These are phyloP conservation scores for Alternaria hordeiaustralica DNA, from an alignment of 2,329 filamentous ascomycete species.

Conservation along the genomic window DNA sequence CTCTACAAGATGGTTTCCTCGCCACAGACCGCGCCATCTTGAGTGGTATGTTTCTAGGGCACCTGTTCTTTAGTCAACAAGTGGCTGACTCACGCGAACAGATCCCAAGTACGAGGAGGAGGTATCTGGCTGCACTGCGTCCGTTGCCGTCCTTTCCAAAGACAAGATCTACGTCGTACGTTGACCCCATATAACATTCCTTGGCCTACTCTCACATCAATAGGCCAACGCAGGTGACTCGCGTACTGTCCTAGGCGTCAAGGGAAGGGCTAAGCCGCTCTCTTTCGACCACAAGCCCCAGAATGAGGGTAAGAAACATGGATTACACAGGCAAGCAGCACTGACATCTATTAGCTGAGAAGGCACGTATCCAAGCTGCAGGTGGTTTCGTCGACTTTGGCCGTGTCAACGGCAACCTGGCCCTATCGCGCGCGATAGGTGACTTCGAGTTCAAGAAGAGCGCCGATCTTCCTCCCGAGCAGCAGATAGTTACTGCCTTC, in stretches of 20 bases:
- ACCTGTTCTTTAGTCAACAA: constrained; percentile 4
- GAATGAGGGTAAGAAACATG: constrained; percentile 75
- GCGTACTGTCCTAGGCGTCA: constrained; percentile 91
- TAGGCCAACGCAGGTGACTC: constrained; percentile 98
- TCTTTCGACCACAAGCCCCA: constrained; percentile 99
- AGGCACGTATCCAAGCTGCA: constrained; percentile 91
- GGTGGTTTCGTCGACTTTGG: constrained; percentile 99
- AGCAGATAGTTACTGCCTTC: constrained; percentile 97
- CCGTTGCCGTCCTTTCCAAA: constrained; percentile 84
- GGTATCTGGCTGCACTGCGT: constrained; percentile 96
- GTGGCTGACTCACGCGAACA: constrained; percentile 54
- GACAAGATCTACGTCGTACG: constrained; percentile 95
- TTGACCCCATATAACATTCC: constrained; percentile 37
- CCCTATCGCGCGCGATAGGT: constrained; percentile 93
- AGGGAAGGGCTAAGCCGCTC: constrained; percentile 94
- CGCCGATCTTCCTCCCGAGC: constrained; percentile 93
- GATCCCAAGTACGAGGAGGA: constrained; percentile 98
- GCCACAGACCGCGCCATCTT: constrained; percentile 95
- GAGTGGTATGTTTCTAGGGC: constrained; percentile 69
- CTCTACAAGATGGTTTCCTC: constrained; percentile 95
- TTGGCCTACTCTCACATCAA: constrained; percentile 20
- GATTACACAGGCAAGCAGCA: not conserved
- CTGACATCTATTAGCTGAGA: constrained; percentile 72
- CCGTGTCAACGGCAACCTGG: constrained; percentile 96
- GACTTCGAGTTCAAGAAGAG: constrained; percentile 99